phyloP scores from a whole-genome alignment of 768 basidiomycete genomes.

The Lentinus tigrinus region DNA sequence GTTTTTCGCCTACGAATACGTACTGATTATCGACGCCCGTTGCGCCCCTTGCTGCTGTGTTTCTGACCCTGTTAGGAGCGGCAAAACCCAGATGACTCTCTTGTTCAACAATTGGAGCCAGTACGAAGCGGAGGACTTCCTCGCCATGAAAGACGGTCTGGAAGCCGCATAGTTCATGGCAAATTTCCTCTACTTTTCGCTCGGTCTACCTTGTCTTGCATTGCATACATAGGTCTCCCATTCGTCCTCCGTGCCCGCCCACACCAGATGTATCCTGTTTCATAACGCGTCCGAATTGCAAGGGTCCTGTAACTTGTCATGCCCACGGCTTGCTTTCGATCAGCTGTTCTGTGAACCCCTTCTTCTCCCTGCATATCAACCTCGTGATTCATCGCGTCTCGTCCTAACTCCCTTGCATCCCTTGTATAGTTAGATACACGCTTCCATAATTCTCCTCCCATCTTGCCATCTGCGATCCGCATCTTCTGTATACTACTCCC shows the following conservation, averaged over 20 bases:
- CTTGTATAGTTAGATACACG: no score
- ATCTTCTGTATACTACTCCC: no score
- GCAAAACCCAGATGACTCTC: slow-evolving; percentile 54
- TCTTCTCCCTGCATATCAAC: no score
- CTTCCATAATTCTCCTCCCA: no score
- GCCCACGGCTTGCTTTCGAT: no score
- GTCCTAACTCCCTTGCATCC: no score
- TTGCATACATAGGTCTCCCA: neutral
- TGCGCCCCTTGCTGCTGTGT: neutral
- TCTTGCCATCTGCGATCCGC: no score
- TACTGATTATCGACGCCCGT: no score
- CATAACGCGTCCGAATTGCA: neutral
- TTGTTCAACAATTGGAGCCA: slow-evolving; percentile 49
- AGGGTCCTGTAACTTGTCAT: no score
- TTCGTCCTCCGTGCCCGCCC: neutral
- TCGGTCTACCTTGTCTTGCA: neutral
- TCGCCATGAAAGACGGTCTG: slow-evolving; percentile 15
- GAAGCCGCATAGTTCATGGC: neutral
- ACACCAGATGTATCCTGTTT: no score
- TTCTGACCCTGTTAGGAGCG: slow-evolving; percentile 37
- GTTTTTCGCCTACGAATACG: neutral
- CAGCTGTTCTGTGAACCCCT: no score
- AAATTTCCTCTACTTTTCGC: neutral
- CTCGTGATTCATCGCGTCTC: no score
- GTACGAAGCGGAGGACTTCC: slow-evolving; percentile 31